Evolutionary conservation across 169 alveolate genomes (phyloP).

Genomic region (Cryptosporidium muris): DNA sequence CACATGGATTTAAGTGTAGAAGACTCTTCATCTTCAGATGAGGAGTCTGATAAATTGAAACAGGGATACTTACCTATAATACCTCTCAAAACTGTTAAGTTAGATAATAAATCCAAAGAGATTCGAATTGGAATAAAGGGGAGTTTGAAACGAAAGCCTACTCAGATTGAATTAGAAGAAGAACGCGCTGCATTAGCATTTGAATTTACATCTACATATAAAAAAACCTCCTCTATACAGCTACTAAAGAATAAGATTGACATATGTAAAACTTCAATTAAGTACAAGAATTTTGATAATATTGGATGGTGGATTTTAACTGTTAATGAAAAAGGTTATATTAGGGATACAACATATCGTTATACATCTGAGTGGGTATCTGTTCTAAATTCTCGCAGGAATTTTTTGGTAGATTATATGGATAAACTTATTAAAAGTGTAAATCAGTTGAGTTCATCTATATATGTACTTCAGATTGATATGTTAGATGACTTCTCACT

Average conservation of each 20-base stretch:
- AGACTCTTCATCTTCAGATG: constrained; percentile 4
- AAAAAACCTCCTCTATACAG: constrained; percentile 22
- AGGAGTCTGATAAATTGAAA: not conserved
- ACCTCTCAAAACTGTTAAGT: constrained; percentile 17
- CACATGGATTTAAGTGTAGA: constrained; percentile 19
- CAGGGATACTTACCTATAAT: not conserved
- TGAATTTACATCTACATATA: constrained; percentile 31
- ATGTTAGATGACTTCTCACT: constrained; percentile 47
- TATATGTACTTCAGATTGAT: constrained; percentile 13
- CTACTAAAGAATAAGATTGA: constrained; percentile 29
- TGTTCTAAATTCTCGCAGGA: constrained; percentile 4
- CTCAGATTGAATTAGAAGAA: constrained; percentile 35
- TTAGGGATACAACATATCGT: constrained; percentile 46
- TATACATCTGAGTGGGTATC: constrained; percentile 33
- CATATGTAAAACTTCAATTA: constrained; percentile 36
- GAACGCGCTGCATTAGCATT: constrained; percentile 46
- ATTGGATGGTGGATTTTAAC: constrained; percentile 69
- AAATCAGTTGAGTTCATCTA: too few relatives aligned
- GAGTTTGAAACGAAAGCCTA: not conserved
- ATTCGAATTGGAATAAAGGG: too few relatives aligned
- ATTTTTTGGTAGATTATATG: too few relatives aligned
- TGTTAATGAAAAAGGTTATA: constrained; percentile 26
- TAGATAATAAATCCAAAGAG: not conserved
- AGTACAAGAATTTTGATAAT: constrained; percentile 26
- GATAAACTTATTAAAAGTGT: too few relatives aligned